Conservation (phyloP, 495 filamentous ascomycete species). For the Cladorrhinum samala region DNA sequence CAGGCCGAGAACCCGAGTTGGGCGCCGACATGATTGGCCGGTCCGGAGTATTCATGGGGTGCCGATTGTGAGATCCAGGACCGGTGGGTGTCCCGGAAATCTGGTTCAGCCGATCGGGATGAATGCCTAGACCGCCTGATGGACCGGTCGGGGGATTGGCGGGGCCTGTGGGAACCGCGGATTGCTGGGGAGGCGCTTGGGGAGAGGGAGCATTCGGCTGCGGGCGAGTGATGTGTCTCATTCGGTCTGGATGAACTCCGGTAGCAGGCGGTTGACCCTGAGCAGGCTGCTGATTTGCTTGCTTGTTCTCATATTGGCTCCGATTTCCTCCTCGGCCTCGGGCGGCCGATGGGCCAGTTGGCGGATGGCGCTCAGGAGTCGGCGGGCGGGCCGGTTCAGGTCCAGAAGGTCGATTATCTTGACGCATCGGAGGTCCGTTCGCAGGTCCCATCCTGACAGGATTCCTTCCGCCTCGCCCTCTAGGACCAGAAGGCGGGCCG, state of each 20-base stretch:
- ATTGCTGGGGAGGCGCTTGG: conserved; percentile 18
- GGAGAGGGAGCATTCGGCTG: conserved; percentile 15
- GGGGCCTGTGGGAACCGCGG: conserved; percentile 16
- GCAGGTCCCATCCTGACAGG: conserved; percentile 25
- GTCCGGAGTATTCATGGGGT: conserved; percentile 29
- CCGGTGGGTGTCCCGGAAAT: conserved; percentile 20
- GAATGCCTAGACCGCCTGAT: conserved; percentile 25
- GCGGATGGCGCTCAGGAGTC: conserved; percentile 43
- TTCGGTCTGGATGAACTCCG: conserved; percentile 41
- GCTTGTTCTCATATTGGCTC: conserved; percentile 30
- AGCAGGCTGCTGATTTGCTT: conserved; percentile 24
- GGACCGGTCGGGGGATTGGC: conserved; percentile 10
- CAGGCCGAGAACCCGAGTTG: conserved; percentile 18
- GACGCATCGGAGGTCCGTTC: conserved; percentile 29
- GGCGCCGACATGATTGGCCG: conserved; percentile 26
- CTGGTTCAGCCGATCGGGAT: conserved; percentile 47
- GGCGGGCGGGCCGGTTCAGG: conserved; percentile 33
- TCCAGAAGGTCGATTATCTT: conserved; percentile 30
- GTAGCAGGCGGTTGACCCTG: conserved; percentile 20
- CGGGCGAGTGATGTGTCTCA: conserved; percentile 30
- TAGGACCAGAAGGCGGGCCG: conserved; percentile 64
- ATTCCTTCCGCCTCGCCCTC: conserved; percentile 44
- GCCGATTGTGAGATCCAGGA: conserved; percentile 19
- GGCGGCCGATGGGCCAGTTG: conserved; percentile 42
- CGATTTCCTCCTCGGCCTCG: conserved; percentile 30